A percentile compares a stretch with the other conserved stretches of the same genome.
phyloP scores from a whole-genome alignment of 2,329 filamentous ascomycete genomes.

The Chaetomiaceae sp. region DNA sequence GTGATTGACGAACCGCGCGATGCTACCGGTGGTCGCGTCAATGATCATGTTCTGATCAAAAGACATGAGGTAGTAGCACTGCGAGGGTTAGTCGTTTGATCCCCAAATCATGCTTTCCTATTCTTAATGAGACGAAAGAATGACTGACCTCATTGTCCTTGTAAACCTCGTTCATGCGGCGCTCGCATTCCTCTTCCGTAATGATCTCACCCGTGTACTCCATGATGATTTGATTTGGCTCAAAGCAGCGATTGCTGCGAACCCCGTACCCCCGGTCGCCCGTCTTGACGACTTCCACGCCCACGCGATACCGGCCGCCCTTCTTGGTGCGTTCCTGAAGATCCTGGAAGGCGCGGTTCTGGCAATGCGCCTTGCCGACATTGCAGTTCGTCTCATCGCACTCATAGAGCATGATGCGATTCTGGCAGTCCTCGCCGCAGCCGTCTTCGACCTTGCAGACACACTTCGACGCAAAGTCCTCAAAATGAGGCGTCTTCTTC shows the following conservation, averaged over 20 bases:
- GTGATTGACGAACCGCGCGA: slow-evolving; percentile 97
- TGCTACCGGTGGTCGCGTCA: slow-evolving; percentile 90
- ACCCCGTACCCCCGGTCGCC: slow-evolving; percentile 85
- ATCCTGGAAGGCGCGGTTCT: slow-evolving; percentile 82
- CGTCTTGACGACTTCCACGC: slow-evolving; percentile 93
- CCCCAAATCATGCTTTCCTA: too few species aligned
- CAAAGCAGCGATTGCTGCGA: slow-evolving; percentile 81
- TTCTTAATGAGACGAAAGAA: not conserved
- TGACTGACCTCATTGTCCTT: slow-evolving; percentile 79
- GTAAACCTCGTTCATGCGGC: slow-evolving; percentile 88
- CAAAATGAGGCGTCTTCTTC: slow-evolving; percentile 71
- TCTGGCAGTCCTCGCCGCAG: slow-evolving; percentile 87
- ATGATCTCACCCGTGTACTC: slow-evolving; percentile 98
- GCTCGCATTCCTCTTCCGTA: slow-evolving; percentile 87
- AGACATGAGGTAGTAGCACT: slow-evolving; percentile 98
- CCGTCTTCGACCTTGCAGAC: slow-evolving; percentile 73
- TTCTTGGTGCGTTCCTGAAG: slow-evolving; percentile 69
- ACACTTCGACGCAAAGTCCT: slow-evolving; percentile 72
- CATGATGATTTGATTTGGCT: slow-evolving; percentile 91
- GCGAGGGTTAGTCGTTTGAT: slow-evolving; percentile 7
- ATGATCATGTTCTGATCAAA: slow-evolving; percentile 99
- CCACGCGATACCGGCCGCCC: slow-evolving; percentile 83
- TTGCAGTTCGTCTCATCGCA: slow-evolving; percentile 89
- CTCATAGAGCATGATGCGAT: slow-evolving; percentile 95
- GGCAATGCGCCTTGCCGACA: slow-evolving; percentile 67